A percentile compares a stretch with the other conserved stretches of the same genome.
Conservation (phyloP, 331 rosid species). For the Quercus lobata region DNA sequence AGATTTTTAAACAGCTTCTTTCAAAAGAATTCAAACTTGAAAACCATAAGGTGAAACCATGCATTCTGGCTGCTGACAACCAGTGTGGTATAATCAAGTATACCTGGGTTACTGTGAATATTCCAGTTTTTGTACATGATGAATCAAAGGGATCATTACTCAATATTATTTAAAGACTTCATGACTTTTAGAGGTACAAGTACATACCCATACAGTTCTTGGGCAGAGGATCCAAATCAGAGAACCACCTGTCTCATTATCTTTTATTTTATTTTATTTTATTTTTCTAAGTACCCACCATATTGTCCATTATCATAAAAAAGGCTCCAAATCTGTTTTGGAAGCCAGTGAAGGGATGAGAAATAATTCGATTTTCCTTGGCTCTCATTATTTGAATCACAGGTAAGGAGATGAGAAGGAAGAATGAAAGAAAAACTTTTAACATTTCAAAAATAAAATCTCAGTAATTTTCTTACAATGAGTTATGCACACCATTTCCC, state of each 20-base stretch:
- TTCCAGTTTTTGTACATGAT: background rate
- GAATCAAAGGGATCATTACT: background rate
- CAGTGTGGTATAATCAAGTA: background rate
- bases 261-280: background rate
- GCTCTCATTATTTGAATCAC: background rate
- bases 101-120: background rate
- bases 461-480: too few relatives aligned
- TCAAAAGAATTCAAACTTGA: background rate
- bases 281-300: background rate
- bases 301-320: background rate
- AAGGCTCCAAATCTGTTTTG: background rate
- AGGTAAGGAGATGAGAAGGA: background rate
- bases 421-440: background rate
- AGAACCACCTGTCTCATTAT: background rate
- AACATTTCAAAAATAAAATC: background rate
- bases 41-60: background rate
- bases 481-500: background rate
- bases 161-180: background rate
- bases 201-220: background rate
- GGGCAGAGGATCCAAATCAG: background rate
- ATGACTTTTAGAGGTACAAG: background rate
- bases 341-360: background rate
- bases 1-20: background rate
- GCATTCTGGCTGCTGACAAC: background rate
- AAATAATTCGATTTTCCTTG: background rate